Percentiles rank a stretch among this genome's conserved stretches.
phyloP scores from a whole-genome alignment of 768 basidiomycete genomes.

The Candolleomyces aberdarensis region DNA sequence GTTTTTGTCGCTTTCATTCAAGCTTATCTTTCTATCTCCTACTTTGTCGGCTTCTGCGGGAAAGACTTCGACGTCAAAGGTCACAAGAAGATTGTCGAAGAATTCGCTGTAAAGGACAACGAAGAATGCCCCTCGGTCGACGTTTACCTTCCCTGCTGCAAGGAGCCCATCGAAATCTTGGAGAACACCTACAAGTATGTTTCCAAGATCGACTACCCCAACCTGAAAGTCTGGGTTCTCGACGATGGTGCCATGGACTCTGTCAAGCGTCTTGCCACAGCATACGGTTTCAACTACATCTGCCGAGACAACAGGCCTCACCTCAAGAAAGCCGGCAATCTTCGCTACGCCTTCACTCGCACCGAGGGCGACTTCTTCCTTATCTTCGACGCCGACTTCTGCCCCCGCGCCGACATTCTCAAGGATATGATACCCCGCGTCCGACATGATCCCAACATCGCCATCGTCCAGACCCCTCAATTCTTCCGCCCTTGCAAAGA shows the following conservation, averaged over 20 bases:
- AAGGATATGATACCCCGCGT: conserved; percentile 22
- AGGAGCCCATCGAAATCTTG: conserved; percentile 25
- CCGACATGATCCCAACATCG: conserved; percentile 19
- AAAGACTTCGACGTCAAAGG: conserved; percentile 20
- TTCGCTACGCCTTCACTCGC: conserved; percentile 23
- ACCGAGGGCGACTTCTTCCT: conserved; percentile 27
- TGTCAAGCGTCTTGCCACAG: conserved; percentile 20
- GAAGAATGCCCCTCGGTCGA: conserved; percentile 23
- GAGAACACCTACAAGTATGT: conserved; percentile 30
- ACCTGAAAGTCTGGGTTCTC: conserved; percentile 24
- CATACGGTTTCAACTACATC: conserved; percentile 24
- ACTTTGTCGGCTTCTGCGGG: conserved; percentile 22
- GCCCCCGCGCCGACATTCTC: conserved; percentile 24
- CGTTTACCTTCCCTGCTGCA: conserved; percentile 26
- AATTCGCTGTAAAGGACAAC: conserved; percentile 12
- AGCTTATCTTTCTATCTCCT: conserved; percentile 20
- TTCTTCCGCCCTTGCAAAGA: conserved; percentile 21
- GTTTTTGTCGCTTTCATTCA: conserved; percentile 22
- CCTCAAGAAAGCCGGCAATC: conserved; percentile 26
- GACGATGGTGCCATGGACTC: conserved; percentile 23
- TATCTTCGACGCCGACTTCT: conserved; percentile 28
- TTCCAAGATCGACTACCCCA: conserved; percentile 21
- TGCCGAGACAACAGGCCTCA: conserved; percentile 22
- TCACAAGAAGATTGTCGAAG: conserved; percentile 18
- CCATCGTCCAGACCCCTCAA: conserved; percentile 27